These are phyloP conservation scores for Fusarium marasasianum DNA, from an alignment of 2,329 filamentous ascomycete genomes.

Conservation along the genomic window DNA sequence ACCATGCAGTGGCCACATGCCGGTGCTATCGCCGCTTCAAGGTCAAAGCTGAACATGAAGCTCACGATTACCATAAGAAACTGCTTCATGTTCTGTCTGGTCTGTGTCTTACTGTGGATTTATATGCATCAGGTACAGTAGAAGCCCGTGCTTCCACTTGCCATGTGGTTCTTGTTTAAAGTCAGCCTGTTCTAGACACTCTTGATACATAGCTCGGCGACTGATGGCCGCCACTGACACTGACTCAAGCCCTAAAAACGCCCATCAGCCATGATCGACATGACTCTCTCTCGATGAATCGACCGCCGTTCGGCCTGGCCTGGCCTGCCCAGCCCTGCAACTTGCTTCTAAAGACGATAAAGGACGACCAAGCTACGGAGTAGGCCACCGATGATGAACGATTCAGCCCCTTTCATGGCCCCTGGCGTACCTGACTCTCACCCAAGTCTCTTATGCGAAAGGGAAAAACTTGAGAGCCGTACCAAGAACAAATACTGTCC, in stretches of 20 bases:
- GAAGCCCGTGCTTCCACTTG: neutral
- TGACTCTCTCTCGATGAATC: neutral
- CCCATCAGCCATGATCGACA: constrained; percentile 6
- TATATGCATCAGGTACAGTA: neutral
- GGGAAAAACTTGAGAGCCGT: neutral
- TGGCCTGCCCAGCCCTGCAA: neutral
- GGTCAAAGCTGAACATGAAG: constrained; percentile 13
- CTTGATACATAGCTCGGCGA: neutral
- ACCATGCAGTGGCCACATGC: neutral
- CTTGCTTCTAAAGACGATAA: neutral
- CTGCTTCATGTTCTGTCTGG: neutral
- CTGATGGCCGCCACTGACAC: neutral
- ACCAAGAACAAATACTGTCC: neutral
- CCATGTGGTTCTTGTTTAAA: constrained; percentile 10
- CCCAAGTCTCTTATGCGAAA: neutral
- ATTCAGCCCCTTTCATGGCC: neutral
- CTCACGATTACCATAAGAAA: neutral
- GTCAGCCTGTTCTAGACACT: neutral
- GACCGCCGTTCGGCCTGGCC: neutral
- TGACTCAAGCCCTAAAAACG: constrained; percentile 6
- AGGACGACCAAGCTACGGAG: neutral
- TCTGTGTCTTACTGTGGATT: neutral
- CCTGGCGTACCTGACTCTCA: neutral
- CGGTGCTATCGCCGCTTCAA: neutral
- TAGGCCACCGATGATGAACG: neutral